Conservation (phyloP, 192 early-diverging fungal species). For the Rhizophagus sp. region DNA sequence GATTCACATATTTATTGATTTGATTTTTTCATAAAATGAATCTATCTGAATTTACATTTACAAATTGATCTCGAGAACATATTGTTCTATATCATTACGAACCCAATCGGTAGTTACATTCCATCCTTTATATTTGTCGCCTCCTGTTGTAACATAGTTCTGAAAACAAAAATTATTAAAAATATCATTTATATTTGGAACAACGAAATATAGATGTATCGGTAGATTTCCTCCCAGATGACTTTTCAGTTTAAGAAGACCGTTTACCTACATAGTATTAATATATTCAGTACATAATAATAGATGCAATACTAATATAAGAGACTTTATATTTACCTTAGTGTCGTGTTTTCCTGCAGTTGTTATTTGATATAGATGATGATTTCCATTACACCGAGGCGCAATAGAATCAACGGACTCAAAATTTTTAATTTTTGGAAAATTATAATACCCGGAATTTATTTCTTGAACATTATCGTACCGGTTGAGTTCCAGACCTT, state of each 20-base stretch:
- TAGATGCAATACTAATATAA: not conserved
- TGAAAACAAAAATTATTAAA: not conserved
- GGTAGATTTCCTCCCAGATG: not conserved
- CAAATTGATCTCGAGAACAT: too few relatives aligned
- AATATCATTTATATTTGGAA: not conserved
- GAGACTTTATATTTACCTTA: not conserved
- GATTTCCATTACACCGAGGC: not conserved
- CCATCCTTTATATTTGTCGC: not conserved
- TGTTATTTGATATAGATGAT: constrained; percentile 19
- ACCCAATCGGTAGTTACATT: not conserved
- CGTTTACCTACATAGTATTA: not conserved
- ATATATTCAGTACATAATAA: not conserved
- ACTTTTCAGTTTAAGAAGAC: not conserved
- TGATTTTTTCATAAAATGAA: too few relatives aligned
- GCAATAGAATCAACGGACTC: not conserved
- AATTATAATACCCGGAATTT: constrained; percentile 5
- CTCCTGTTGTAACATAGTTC: not conserved
- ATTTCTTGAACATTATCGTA: not conserved
- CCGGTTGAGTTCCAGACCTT: not conserved
- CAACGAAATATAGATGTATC: constrained; percentile 6
- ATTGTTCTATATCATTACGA: too few relatives aligned
- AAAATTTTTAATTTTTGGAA: constrained; percentile 5
- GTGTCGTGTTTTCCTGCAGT: not conserved
- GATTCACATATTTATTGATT: too few relatives aligned
- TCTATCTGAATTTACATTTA: too few relatives aligned